phyloP scores from a whole-genome alignment of 768 basidiomycete species.

The Imleria badia region DNA sequence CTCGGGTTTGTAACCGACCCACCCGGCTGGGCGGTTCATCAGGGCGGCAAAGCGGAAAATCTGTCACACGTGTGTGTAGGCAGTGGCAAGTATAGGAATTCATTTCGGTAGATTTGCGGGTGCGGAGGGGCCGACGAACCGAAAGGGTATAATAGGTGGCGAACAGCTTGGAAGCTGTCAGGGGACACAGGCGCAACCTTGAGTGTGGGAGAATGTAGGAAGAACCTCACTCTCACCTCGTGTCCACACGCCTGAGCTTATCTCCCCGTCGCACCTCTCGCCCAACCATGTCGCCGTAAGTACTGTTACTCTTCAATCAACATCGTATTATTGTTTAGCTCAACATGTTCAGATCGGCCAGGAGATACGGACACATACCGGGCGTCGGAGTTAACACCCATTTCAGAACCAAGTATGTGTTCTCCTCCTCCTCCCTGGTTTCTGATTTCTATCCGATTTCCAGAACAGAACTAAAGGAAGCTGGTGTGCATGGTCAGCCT shows the following conservation, averaged over 20 bases:
- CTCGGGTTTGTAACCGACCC: not conserved
- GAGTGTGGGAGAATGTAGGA: too few relatives aligned
- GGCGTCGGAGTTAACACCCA: not conserved
- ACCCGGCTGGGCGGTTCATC: not conserved
- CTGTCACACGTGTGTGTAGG: not conserved
- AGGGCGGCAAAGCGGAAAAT: not conserved
- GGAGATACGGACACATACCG: not conserved
- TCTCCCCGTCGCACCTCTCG: too few relatives aligned
- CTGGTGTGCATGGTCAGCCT: not conserved
- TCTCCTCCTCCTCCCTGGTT: not conserved
- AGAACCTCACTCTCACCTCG: too few relatives aligned
- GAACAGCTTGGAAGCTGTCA: too few relatives aligned
- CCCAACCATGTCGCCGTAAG: not conserved
- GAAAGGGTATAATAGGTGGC: not conserved
- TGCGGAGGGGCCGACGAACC: not conserved
- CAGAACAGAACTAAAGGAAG: fast-evolving
- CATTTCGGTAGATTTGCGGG: conserved; percentile 1
- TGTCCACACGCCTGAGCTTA: too few relatives aligned
- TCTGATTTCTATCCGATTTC: not conserved
- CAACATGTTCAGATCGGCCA: not conserved
- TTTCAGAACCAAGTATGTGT: not conserved
- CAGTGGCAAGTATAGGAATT: not conserved
- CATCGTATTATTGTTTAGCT: not conserved
- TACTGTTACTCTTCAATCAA: not conserved
- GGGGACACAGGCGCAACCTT: too few relatives aligned